Evolutionary conservation across 768 basidiomycete species (phyloP).

Genomic region (Fistulinella prunicolor): DNA sequence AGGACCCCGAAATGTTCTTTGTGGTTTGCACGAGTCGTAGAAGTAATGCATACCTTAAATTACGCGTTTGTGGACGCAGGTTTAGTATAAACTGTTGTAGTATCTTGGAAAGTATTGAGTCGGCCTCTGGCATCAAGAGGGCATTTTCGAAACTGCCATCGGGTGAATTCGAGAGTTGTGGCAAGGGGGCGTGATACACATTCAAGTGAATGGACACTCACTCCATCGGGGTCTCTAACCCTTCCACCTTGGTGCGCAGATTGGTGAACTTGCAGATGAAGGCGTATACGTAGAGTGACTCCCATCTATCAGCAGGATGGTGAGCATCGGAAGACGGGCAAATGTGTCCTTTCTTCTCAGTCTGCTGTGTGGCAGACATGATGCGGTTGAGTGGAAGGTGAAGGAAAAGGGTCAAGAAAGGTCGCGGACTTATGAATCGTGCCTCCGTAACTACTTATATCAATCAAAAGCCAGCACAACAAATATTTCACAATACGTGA

Average conservation of each 20-base stretch:
- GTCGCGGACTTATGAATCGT: constrained; percentile 34
- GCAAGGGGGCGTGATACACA: constrained; percentile 20
- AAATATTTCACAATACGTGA: constrained; percentile 36
- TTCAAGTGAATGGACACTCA: constrained; percentile 43
- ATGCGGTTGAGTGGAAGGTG: constrained; percentile 31
- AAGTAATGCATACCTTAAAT: constrained; percentile 67
- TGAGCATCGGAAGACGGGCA: constrained; percentile 58
- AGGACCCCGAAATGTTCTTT: constrained; percentile 31
- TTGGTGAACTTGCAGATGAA: constrained; percentile 83
- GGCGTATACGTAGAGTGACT: constrained; percentile 79
- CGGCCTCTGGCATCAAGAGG: constrained; percentile 66
- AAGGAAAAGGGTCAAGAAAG: constrained; percentile 34
- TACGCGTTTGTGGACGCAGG: constrained; percentile 85
- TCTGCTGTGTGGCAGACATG: constrained; percentile 37
- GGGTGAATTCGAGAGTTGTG: constrained; percentile 32
- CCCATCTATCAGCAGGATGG: constrained; percentile 84
- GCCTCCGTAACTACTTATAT: constrained; percentile 39
- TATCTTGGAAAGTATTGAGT: constrained; percentile 69
- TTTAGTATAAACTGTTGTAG: constrained; percentile 77
- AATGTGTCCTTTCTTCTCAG: constrained; percentile 49
- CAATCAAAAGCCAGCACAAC: constrained; percentile 26
- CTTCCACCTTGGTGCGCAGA: constrained; percentile 72
- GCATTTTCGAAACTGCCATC: constrained; percentile 72
- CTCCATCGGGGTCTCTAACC: constrained; percentile 81
- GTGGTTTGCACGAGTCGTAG: constrained; percentile 22